phyloP scores from a whole-genome alignment of 148 eudicot genomes.

The Camellia japonica region DNA sequence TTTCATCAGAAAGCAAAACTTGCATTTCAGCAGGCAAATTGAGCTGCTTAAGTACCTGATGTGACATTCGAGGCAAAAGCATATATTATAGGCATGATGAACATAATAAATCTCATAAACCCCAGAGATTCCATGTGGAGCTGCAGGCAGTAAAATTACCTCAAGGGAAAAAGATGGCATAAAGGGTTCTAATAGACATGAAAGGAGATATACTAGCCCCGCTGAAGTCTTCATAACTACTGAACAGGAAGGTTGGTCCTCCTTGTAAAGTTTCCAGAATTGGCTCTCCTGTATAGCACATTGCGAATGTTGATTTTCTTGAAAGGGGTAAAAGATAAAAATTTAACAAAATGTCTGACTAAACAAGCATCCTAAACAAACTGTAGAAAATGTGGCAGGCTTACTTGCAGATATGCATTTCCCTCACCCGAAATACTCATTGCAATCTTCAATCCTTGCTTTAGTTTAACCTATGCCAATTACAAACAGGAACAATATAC shows the following conservation, averaged over 20 bases:
- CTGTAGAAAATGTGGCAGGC: conserved; percentile 11
- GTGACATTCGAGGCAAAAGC: conserved; percentile 6
- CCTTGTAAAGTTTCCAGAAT: conserved; percentile 91
- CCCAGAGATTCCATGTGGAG: not conserved
- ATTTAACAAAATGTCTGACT: not conserved
- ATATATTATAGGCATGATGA: not conserved
- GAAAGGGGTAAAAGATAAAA: not conserved
- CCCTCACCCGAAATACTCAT: conserved; percentile 86
- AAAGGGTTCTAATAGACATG: conserved; percentile 80
- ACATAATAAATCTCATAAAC: not conserved
- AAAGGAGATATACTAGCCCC: conserved; percentile 80
- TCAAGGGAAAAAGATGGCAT: conserved; percentile 83
- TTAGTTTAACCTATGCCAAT: conserved; percentile 63
- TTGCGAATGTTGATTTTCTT: not conserved
- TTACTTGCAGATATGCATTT: conserved; percentile 85
- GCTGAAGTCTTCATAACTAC: conserved; percentile 78
- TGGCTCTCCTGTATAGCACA: conserved; percentile 58
- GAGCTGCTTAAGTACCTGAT: conserved; percentile 85
- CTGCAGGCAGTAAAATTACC: conserved; percentile 36
- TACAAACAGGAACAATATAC: not conserved
- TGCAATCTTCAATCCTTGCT: conserved; percentile 78
- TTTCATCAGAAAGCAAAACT: conserved; percentile 65
- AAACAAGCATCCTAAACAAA: not conserved
- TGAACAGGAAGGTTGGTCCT: conserved; percentile 62
- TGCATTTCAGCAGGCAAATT: conserved; percentile 50